Conservation (phyloP, 768 basidiomycete species). For the Russula griseocarnosa region DNA sequence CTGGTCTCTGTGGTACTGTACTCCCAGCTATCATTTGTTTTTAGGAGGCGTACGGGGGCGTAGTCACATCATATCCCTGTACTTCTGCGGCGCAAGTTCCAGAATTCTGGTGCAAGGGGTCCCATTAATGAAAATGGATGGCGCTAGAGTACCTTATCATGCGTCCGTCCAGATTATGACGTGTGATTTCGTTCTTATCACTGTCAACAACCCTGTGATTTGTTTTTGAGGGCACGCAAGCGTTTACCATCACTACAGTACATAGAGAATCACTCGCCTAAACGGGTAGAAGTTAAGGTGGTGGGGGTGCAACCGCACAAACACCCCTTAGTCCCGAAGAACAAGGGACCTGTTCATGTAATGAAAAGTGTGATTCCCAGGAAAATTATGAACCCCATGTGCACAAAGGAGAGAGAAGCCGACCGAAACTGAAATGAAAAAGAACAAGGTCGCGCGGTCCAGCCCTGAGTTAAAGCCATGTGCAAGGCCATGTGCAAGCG, state of each 20-base stretch:
- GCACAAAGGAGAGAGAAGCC: neutral
- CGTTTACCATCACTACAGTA: neutral
- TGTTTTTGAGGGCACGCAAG: neutral
- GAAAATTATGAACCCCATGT: neutral
- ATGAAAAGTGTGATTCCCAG: neutral
- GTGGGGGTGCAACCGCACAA: neutral
- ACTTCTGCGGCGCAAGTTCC: neutral
- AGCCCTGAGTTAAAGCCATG: neutral
- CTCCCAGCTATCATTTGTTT: neutral
- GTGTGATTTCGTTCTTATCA: neutral
- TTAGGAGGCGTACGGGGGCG: conserved; percentile 1
- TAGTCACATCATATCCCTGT: neutral
- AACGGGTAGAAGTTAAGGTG: neutral
- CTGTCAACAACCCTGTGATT: neutral
- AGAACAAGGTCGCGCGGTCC: neutral
- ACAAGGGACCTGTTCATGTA: neutral
- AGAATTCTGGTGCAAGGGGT: neutral
- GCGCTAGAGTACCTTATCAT: neutral
- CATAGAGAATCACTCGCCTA: neutral
- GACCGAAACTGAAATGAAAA: neutral
- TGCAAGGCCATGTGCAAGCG: neutral
- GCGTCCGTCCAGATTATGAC: neutral
- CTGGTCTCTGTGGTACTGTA: neutral
- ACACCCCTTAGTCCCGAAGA: neutral
- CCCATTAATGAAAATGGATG: conserved; percentile 13